phyloP scores from a whole-genome alignment of 805 yeast species.

The Candida fluviatilis region DNA sequence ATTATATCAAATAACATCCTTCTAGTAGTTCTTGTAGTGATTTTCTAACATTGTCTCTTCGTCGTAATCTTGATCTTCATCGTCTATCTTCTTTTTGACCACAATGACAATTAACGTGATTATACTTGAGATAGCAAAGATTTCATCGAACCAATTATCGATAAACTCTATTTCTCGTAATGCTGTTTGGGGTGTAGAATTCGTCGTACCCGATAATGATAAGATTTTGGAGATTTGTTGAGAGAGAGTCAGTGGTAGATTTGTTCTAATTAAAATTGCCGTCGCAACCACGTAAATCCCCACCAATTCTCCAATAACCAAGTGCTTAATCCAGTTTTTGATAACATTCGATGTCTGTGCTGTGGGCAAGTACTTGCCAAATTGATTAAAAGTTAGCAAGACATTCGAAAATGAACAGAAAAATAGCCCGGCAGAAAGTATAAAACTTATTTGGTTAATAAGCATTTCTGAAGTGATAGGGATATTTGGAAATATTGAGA shows the following conservation, averaged over 20 bases:
- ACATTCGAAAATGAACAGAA: slow-evolving; percentile 65
- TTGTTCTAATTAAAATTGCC: slow-evolving; percentile 45
- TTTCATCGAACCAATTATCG: slow-evolving; percentile 50
- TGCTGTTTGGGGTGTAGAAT: slow-evolving; percentile 14
- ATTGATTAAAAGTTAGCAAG: slow-evolving; percentile 52
- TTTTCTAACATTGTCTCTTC: slow-evolving; percentile 32
- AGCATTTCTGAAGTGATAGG: slow-evolving; percentile 36
- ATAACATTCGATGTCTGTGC: slow-evolving; percentile 13
- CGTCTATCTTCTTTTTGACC: slow-evolving; percentile 17
- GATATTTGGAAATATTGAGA: slow-evolving; percentile 18
- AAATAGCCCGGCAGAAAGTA: slow-evolving; percentile 57
- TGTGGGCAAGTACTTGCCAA: slow-evolving; percentile 26
- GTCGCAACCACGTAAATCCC: slow-evolving; percentile 53
- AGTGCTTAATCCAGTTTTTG: slow-evolving; percentile 32
- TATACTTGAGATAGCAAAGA: slow-evolving; percentile 43
- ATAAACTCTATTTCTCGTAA: slow-evolving; percentile 41
- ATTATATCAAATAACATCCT: too few relatives aligned
- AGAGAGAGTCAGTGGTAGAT: slow-evolving; percentile 43
- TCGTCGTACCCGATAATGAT: slow-evolving; percentile 29
- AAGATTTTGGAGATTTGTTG: slow-evolving; percentile 36
- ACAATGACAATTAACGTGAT: slow-evolving; percentile 24
- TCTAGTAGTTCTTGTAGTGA: not conserved
- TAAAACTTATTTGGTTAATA: slow-evolving; percentile 44
- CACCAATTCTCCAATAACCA: slow-evolving; percentile 40
- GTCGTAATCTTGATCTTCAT: slow-evolving; percentile 22